Conservation (phyloP, 805 yeast genomes). For the Torulaspora quercuum region DNA sequence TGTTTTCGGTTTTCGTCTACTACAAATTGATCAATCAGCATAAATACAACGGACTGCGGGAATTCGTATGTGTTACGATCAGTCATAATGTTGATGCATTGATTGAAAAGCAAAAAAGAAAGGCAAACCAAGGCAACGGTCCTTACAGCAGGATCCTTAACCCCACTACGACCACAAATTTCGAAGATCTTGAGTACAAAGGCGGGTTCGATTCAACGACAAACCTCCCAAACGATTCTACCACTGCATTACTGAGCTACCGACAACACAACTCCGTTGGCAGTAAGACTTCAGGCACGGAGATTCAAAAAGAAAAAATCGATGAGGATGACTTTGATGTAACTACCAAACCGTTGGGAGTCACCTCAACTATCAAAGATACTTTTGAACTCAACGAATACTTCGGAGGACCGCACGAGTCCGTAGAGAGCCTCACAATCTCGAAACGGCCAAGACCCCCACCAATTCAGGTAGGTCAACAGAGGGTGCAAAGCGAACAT, state of each 20-base stretch:
- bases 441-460: constrained; percentile 9
- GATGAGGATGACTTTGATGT: constrained; percentile 4
- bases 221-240: constrained; percentile 9
- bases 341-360: constrained; percentile 10
- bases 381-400: constrained; percentile 3
- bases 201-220: constrained; percentile 1
- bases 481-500: constrained; percentile 4
- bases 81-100: constrained; percentile 54
- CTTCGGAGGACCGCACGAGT: neutral
- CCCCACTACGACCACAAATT: constrained; percentile 1
- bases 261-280: neutral
- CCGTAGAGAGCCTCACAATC: too few species aligned
- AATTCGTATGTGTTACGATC: constrained; percentile 58
- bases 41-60: constrained; percentile 47
- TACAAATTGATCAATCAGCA: constrained; percentile 41
- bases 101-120: constrained; percentile 24
- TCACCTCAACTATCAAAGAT: constrained; percentile 8
- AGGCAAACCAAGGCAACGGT: constrained; percentile 9
- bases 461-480: constrained; percentile 3
- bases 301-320: constrained; percentile 5
- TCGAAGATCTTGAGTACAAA: constrained; percentile 6
- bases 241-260: constrained; percentile 6
- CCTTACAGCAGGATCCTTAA: constrained; percentile 7
- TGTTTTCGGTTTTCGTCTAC: constrained; percentile 51
- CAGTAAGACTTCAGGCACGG: constrained; percentile 1